Evolutionary conservation across 768 basidiomycete genomes (phyloP), one percentile per base, ranked within the genome.

Genomic region (Lentinula lateritia): DNA sequence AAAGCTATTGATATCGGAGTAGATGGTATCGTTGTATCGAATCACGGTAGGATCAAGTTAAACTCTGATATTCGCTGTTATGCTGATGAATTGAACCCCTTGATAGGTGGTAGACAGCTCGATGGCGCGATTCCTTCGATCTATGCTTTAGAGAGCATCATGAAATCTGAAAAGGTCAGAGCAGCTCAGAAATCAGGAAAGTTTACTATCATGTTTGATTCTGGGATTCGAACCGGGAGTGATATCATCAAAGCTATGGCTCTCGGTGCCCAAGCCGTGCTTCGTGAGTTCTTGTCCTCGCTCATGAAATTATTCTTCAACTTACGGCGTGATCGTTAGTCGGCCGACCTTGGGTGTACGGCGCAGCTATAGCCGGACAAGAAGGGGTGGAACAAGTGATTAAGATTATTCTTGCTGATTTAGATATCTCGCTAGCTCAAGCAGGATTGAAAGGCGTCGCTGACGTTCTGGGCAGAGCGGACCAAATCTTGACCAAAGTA

Each of bases 221-320:
- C 86, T 55, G 92, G 93, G 6, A 87, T 95, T 62, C 84, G 93
- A 18, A 90, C 87, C 0, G 93, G 91, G 10, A 83, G 85, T 48
- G 94, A 96, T 64, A 83, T 94, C 50, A 79, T 93, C 72, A 91
- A 92, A 71, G 93, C 94, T 0, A 73, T 95, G 34, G 92, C 92
- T 1, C 78, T 95, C 0, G 93, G 94, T 45, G 93, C 94, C 7
- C 88, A 95, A 66, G 92, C 78, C 7, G 86, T 95, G 15, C 71
- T 94, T 18, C 77, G 86, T 92, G 65, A 66, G 89, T 34, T 59
- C 48, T 43, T 60, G 20, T 28, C 13, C 5, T 23, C 42, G 60
- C 13, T 55, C 35, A n/a, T 23, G 58, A 8, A 3, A 1, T 13
- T 35, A 35, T 41, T 20, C 58, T 46, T 34, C 10, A 28, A 52